phyloP scores from a whole-genome alignment of 768 basidiomycete species.

The Naematelia aurantialba region DNA sequence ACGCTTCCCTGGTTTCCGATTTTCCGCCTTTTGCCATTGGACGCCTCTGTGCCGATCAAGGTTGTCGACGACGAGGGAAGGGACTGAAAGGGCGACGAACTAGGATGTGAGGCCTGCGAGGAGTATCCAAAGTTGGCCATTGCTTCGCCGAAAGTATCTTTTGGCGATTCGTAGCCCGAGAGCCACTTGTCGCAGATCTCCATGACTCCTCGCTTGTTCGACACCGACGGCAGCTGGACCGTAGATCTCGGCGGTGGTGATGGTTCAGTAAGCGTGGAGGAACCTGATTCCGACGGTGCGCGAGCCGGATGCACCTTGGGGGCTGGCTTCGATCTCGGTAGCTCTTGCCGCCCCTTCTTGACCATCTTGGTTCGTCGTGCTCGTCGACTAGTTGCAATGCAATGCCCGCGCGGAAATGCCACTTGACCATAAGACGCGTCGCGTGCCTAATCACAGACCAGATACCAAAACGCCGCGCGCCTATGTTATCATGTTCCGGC shows the following conservation, averaged over 20 bases:
- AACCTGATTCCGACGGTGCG: not conserved
- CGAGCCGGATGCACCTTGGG: too few species aligned
- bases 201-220: not conserved
- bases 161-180: not conserved
- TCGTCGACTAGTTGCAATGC: too few species aligned
- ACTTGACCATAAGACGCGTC: not conserved
- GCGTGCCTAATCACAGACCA: slow-evolving; percentile 1
- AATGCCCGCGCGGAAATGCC: too few species aligned
- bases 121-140: not conserved
- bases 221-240: not conserved
- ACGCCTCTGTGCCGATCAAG: not conserved
- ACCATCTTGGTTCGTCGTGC: not conserved
- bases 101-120: not conserved
- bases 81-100: not conserved
- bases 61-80: not conserved
- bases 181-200: not conserved
- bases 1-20: too few species aligned
- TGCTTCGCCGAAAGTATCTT: not conserved
- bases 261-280: not conserved
- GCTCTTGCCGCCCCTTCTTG: not conserved
- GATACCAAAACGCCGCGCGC: not conserved
- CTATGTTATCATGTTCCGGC: slow-evolving; percentile 2
- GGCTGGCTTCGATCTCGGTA: not conserved
- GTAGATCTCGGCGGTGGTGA: not conserved
- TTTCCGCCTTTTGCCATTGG: not conserved